phyloP scores from a whole-genome alignment of 352 stramenopile genomes.

The Salisapilia sapeloensis region DNA sequence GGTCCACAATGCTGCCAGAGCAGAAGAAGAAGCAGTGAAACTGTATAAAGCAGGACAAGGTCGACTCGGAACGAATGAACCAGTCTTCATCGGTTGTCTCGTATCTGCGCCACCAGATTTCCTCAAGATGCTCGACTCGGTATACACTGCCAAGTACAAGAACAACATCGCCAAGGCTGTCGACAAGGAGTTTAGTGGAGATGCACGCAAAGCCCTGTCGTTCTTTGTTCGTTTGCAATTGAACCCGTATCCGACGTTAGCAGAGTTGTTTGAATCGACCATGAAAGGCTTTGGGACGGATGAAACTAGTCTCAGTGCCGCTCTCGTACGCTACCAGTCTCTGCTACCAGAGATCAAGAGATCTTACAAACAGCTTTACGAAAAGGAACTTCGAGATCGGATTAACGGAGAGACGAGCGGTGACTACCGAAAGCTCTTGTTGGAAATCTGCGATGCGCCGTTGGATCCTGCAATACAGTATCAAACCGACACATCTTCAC shows the following conservation, averaged over 20 bases:
- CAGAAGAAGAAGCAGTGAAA: constrained; percentile 33
- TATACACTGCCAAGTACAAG: constrained; percentile 64
- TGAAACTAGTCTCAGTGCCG: constrained; percentile 30
- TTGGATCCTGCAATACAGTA: constrained; percentile 17
- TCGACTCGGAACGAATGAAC: constrained; percentile 53
- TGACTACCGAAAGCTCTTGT: constrained; percentile 38
- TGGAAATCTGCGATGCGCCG: constrained; percentile 53
- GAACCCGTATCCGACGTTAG: constrained; percentile 45
- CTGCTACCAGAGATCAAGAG: constrained; percentile 29
- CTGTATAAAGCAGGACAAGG: constrained; percentile 70
- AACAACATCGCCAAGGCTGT: constrained; percentile 64
- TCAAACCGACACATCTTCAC: too few relatives aligned
- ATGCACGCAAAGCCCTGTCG: constrained; percentile 51
- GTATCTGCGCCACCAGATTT: constrained; percentile 36
- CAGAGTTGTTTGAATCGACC: constrained; percentile 47
- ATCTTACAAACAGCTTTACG: constrained; percentile 36
- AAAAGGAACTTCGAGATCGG: constrained; percentile 35
- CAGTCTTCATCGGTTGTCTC: constrained; percentile 44
- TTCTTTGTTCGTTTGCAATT: constrained; percentile 52
- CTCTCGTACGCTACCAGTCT: constrained; percentile 39
- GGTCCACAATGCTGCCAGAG: constrained; percentile 46
- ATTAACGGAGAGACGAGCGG: constrained; percentile 41
- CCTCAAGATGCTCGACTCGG: constrained; percentile 45
- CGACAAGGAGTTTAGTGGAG: constrained; percentile 68
- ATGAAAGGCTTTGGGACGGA: constrained; percentile 61